Evolutionary conservation across 1,284 basidiomycete genomes (phyloP).

Genomic region (Neonothopanus nambi): DNA sequence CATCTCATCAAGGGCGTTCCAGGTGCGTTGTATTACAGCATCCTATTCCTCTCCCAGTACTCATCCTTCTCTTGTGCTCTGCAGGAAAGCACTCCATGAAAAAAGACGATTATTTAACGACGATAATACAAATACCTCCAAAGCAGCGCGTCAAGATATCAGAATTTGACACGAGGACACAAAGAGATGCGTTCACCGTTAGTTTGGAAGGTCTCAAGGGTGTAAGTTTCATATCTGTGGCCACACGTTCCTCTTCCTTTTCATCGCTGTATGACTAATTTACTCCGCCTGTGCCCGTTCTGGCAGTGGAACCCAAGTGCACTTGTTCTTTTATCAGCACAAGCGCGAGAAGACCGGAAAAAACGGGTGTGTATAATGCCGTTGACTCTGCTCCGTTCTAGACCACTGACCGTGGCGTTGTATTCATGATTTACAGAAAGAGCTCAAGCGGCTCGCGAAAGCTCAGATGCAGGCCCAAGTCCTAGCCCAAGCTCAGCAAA

Average conservation of each 20-base stretch:
- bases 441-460: slow-evolving; percentile 68
- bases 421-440: slow-evolving; percentile 50
- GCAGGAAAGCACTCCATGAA: slow-evolving; percentile 80
- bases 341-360: slow-evolving; percentile 77
- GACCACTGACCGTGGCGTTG: neutral
- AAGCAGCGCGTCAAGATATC: slow-evolving; percentile 67
- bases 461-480: slow-evolving; percentile 46
- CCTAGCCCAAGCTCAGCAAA: slow-evolving; percentile 10
- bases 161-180: slow-evolving; percentile 66
- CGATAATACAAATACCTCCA: slow-evolving; percentile 64
- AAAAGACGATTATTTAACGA: slow-evolving; percentile 73
- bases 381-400: neutral
- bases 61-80: slow-evolving; percentile 13
- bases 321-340: slow-evolving; percentile 67
- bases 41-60: slow-evolving; percentile 10
- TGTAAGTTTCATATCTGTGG: slow-evolving; percentile 50
- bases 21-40: slow-evolving; percentile 44
- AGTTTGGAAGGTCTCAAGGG: slow-evolving; percentile 74
- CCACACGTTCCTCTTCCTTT: too few relatives aligned
- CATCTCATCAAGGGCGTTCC: slow-evolving; percentile 76
- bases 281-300: slow-evolving; percentile 23
- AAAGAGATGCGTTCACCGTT: slow-evolving; percentile 71
- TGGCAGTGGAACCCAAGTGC: slow-evolving; percentile 67
- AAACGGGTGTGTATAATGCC: slow-evolving; percentile 56
- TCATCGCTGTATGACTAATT: slow-evolving; percentile 14